Evolutionary conservation across 176 grass and related monocot genomes (phyloP), one percentile per base, ranked within the genome.

Genomic region (Ensete glaucum): DNA sequence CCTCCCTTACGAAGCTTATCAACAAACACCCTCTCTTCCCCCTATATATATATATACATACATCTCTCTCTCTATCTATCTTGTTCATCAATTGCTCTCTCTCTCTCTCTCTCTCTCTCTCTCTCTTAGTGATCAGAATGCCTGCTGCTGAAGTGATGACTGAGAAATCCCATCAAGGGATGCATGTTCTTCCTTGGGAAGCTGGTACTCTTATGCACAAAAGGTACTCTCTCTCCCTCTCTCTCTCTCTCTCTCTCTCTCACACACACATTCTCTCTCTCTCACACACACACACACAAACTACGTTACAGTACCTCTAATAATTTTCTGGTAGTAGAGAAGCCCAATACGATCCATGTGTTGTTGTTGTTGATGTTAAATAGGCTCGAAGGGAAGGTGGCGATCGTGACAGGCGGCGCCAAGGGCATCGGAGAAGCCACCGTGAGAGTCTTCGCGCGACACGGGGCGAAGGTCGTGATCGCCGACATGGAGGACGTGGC

Each of bases 361-460:
- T n/a, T n/a, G 9, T 17, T 62, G 17, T 17, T 21, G 7, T 17
- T 62, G 17, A 6, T 51, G 22, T 65, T 27, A 0, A 50, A 2
- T 9, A 74, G 72, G 72, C 72, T 74, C 12, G 72, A 74, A 74
- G 72, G 72, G 6, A 74, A 74, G 72, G 52, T 74, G 4, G 72
- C 53, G 3, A 74, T 74, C 52, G 72, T 74, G 7, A 74, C 72
- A 1, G 72, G 72, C 23, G 72, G 53, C 23, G 52, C 53, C 7
- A 52, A 23, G 23, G 72, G 72, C 13, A 74, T 74, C 12, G 72
- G 72, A 2, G 72, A 74, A 17, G 72, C 72, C 53, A 74, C 52
- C 6, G 72, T 57, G 22, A 52, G 53, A 0, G 23, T 74, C 24
- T 74, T 74, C 72, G 72, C 54, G 1, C 52, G 53, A 23, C 72